Base-by-base conservation (phyloP, 1,284 basidiomycete genomes). In the Cryptococcus jaspeensis region DNA sequence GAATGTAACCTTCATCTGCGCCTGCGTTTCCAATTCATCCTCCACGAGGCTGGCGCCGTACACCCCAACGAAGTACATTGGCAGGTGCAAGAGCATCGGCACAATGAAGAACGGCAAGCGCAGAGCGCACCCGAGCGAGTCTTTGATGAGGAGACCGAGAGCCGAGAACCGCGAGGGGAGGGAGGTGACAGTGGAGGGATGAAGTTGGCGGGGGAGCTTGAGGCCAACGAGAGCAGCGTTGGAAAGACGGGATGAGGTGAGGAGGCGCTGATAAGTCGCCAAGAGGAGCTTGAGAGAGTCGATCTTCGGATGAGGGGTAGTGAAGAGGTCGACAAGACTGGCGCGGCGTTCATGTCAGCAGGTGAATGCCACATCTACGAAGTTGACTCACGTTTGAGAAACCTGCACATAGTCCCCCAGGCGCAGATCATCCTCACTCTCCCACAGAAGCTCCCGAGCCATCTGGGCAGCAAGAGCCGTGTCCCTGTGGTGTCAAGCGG, bases 361-460 rank as follows among this genome's bases (percentile, higher is more conserved):
- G 28, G 20, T 15, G n/a, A 18, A 15, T n/a, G 15, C 16, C 22
- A 23, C 32, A 40, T 22, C 37, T 8, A 37, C 9, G 20, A 16
- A 9, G 39, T 25, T n/a, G 56, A 75, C 84, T 66, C 74, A 94
- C 91, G 90, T 93, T 74, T 97, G 93, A n/a, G 89, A 89, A 49
- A 94, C 82, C 13, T 81, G 75, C 18, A 91, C 86, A 70, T 88
- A 93, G 58, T 94, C 85, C 50, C 87, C 84, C 22, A 94, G 82
- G 47, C 85, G 81, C 53, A 96, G 84, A 41, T 84, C 82, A 56
- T 83, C 82, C 58, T 90, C 86, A 55, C 84, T 82, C 64, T 87
- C 85, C 90, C 91, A 98, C 23, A 97, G 80, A 44, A 98, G 79
- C 72, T 96, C 89, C 52, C 90, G 81, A 6, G 93, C 91, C 86